phyloP scores from a whole-genome alignment of 768 basidiomycete genomes.

The Suillus variegatus region DNA sequence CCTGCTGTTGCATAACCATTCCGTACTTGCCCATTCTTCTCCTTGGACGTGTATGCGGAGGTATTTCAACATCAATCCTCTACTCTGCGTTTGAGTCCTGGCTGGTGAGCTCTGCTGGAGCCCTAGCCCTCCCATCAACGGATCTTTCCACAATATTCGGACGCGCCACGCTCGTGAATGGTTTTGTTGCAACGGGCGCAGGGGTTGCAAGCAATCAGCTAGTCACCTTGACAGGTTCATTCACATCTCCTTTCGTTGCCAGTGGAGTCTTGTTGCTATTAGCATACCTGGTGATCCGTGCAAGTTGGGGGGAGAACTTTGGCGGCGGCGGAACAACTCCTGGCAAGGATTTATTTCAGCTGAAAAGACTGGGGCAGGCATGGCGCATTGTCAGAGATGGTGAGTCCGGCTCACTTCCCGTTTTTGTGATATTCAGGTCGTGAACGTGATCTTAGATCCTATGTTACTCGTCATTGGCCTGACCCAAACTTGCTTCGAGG shows the following conservation, averaged over 20 bases:
- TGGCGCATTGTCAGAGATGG: conserved; percentile 58
- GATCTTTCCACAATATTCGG: conserved; percentile 73
- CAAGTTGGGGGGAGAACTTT: conserved; percentile 70
- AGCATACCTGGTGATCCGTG: conserved; percentile 56
- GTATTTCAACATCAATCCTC: conserved; percentile 73
- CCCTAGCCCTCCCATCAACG: conserved; percentile 49
- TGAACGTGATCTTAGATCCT: conserved; percentile 44
- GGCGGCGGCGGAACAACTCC: conserved; percentile 44
- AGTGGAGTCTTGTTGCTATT: conserved; percentile 57
- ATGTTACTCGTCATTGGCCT: conserved; percentile 65
- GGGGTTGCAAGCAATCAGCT: conserved; percentile 69
- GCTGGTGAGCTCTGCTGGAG: conserved; percentile 64
- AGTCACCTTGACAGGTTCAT: conserved; percentile 52
- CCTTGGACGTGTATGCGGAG: conserved; percentile 65
- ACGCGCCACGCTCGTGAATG: conserved; percentile 71
- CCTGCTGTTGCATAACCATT: conserved; percentile 61
- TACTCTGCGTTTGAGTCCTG: conserved; percentile 80
- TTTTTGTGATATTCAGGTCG: neutral
- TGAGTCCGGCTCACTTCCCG: conserved; percentile 19
- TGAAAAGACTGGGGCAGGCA: conserved; percentile 54
- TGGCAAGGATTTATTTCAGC: conserved; percentile 46
- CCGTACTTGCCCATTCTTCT: conserved; percentile 61
- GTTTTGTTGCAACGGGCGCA: conserved; percentile 66
- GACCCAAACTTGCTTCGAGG: conserved; percentile 81
- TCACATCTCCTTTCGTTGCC: conserved; percentile 65